Evolutionary conservation across 1,139 yeast species (phyloP).

Genomic region (Eremothecium cymbalariae): DNA sequence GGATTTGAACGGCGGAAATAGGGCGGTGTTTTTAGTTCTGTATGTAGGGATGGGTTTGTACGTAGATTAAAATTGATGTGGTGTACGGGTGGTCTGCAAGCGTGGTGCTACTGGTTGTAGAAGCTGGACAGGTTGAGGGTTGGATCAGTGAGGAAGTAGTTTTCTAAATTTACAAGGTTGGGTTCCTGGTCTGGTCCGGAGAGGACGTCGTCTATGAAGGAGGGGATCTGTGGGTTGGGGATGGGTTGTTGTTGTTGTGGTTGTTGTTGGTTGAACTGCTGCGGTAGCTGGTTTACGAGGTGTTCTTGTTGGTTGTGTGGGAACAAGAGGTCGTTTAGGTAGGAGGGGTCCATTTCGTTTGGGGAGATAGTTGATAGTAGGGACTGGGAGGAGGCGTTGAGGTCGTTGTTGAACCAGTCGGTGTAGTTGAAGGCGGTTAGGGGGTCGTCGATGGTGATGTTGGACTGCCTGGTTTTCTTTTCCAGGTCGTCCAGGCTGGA

Average conservation of each 20-base stretch:
- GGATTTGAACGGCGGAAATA: too few relatives aligned
- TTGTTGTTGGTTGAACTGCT: background rate
- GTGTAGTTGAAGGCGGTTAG: background rate
- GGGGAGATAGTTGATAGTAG: background rate
- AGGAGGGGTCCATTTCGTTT: too few relatives aligned
- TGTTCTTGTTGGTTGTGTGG: too few relatives aligned
- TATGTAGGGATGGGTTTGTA: too few relatives aligned
- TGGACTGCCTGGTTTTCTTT: background rate
- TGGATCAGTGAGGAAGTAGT: background rate
- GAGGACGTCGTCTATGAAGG: too few relatives aligned
- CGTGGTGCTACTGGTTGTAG: background rate
- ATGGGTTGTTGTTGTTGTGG: background rate
- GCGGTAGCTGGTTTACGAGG: too few relatives aligned
- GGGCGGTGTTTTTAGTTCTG: too few relatives aligned
- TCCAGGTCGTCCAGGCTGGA: conserved; percentile 1
- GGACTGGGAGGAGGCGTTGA: background rate
- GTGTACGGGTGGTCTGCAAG: too few relatives aligned
- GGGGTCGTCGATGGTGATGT: background rate
- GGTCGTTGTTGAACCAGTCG: conserved; percentile 2
- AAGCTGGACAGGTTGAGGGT: background rate
- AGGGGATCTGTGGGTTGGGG: background rate
- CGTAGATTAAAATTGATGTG: too few relatives aligned
- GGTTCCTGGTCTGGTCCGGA: too few relatives aligned
- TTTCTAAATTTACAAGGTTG: too few relatives aligned
- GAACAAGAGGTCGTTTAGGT: too few relatives aligned